Conservation (phyloP, 2,329 filamentous ascomycete genomes). For the Diaporthe citri region DNA sequence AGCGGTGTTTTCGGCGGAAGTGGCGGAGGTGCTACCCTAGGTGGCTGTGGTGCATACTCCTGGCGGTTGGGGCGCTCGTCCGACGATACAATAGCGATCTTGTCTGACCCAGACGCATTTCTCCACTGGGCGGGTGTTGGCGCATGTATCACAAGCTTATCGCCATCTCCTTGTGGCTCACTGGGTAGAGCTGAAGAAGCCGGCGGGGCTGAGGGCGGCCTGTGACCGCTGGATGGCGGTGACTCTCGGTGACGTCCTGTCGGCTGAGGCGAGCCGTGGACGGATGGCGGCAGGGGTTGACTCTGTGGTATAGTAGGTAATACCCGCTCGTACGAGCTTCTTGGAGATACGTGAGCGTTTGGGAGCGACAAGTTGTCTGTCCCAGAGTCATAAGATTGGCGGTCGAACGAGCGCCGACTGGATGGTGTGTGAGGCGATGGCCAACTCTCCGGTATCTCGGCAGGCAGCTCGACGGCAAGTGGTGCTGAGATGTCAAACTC, state of each 20-base stretch:
- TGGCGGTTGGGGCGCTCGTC: conserved; percentile 68
- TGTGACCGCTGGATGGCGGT: conserved; percentile 39
- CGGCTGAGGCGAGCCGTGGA: conserved; percentile 48
- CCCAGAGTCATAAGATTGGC: conserved; percentile 68
- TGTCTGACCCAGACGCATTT: conserved; percentile 72
- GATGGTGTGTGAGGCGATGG: conserved; percentile 53
- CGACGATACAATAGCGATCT: conserved; percentile 72
- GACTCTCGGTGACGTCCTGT: conserved; percentile 48
- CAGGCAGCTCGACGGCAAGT: conserved; percentile 70
- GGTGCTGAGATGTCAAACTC: conserved; percentile 56
- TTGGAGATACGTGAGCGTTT: conserved; percentile 58
- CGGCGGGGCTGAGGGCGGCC: conserved; percentile 43
- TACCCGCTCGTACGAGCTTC: conserved; percentile 63
- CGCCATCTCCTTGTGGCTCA: conserved; percentile 52
- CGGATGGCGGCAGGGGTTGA: conserved; percentile 43
- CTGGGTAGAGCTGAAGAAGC: conserved; percentile 40
- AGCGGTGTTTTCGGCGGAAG: conserved; percentile 84
- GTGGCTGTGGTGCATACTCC: conserved; percentile 45
- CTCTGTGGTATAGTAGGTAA: conserved; percentile 48
- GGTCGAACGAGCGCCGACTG: conserved; percentile 52
- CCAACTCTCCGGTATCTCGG: conserved; percentile 61
- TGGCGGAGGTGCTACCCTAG: conserved; percentile 73
- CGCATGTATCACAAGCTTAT: conserved; percentile 68
- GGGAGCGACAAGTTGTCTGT: conserved; percentile 62
- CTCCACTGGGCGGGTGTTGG: conserved; percentile 71